These are phyloP conservation scores for Sphagnum magellanicum DNA, from an alignment of 228 moss, liverwort and hornwort genomes.

Conservation along the genomic window DNA sequence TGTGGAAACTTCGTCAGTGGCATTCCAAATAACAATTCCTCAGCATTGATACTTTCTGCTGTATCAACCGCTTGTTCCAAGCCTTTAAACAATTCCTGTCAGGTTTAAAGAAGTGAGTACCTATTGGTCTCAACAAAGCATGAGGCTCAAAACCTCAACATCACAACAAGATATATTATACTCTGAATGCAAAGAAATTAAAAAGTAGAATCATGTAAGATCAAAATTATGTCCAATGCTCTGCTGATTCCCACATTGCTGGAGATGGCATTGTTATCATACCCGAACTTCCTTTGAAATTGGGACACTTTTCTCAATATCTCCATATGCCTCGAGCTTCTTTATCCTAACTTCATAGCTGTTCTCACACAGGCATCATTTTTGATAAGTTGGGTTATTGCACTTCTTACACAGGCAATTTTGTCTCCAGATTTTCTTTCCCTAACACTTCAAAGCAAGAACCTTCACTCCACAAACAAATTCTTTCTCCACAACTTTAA, in stretches of 20 bases:
- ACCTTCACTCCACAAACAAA: too few relatives aligned
- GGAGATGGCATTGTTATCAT: neutral
- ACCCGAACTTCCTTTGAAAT: constrained; percentile 22
- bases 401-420: too few relatives aligned
- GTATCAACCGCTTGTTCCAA: constrained; percentile 62
- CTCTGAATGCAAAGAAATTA: neutral
- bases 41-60: constrained; percentile 51
- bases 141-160: neutral
- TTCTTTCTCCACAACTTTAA: neutral
- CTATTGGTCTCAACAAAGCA: neutral
- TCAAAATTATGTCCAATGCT: neutral
- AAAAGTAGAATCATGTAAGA: neutral
- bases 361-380: neutral
- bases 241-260: too few relatives aligned
- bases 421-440: too few relatives aligned
- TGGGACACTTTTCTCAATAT: constrained; percentile 50
- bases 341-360: constrained; percentile 66
- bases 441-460: too few relatives aligned
- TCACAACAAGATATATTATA: constrained; percentile 1
- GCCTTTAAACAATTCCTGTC: constrained; percentile 54
- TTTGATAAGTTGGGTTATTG: too few relatives aligned
- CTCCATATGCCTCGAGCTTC: constrained; percentile 62
- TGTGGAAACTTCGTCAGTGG: constrained; percentile 75
- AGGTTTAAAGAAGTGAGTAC: neutral
- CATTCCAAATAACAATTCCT: constrained; percentile 87